Evolutionary conservation across 2,329 filamentous ascomycete species (phyloP).

Genomic region (Apiospora rasikravindrae): DNA sequence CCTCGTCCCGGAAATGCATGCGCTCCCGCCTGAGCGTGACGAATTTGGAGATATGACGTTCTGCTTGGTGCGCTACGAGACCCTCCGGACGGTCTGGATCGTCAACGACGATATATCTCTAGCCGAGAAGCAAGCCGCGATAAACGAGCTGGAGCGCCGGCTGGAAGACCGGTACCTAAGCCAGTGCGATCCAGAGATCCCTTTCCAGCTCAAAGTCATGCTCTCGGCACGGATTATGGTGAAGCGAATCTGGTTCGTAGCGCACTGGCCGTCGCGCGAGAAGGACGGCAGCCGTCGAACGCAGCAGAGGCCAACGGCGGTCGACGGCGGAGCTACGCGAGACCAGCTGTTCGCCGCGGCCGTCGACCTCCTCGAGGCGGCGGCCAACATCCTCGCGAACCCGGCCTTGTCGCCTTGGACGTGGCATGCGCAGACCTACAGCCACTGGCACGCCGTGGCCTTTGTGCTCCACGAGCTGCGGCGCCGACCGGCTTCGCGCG

Average conservation of each 20-base stretch:
- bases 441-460: slow-evolving; percentile 26
- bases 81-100: background rate
- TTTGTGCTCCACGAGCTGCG: slow-evolving; percentile 26
- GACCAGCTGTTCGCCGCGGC: slow-evolving; percentile 20
- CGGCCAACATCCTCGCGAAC: background rate
- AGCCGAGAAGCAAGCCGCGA: background rate
- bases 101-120: background rate
- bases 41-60: slow-evolving; percentile 5
- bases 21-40: background rate
- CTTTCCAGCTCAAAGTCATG: background rate
- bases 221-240: slow-evolving; percentile 19
- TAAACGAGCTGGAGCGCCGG: background rate
- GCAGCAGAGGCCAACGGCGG: background rate
- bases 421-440: slow-evolving; percentile 22
- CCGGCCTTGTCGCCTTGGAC: slow-evolving; percentile 7
- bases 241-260: slow-evolving; percentile 11
- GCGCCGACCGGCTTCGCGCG: slow-evolving; percentile 18
- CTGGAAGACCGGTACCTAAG: background rate
- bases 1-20: background rate
- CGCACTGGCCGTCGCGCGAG: slow-evolving; percentile 1
- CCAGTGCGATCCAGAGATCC: background rate
- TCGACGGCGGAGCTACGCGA: background rate
- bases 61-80: slow-evolving; percentile 5
- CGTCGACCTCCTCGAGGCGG: slow-evolving; percentile 20
- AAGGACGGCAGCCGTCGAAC: no score